Evolutionary conservation across 108 stramenopile species (phyloP), one percentile per base, ranked within the genome.

Genomic region (Cylindrotheca closterium): DNA sequence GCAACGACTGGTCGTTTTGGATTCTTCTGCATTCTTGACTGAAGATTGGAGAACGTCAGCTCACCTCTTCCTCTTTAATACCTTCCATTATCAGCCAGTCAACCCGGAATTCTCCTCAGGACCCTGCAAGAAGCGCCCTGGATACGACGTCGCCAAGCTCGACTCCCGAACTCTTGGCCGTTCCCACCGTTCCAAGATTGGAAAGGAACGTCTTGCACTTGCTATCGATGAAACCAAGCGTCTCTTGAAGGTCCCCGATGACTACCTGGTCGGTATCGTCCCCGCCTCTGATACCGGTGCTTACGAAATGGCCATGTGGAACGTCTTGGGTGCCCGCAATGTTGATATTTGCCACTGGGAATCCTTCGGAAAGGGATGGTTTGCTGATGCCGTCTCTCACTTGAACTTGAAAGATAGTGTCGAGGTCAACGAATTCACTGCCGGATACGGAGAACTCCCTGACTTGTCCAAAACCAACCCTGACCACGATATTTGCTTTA

Each of bases 261-360:
- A 92, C 68, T 99, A 97, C 82, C 82, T 84, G 32, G 75, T 96
- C 19, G 96, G 95, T 30, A 96, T 98, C 67, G 99, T 99, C 51
- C 98, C 99, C 51, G 99, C 96, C 51, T 96, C 96, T 18, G 99
- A 99, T 65, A 99, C 99, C 26, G 99, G 99, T 23, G 99, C 99
- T 23, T 98, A 95, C 74, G 99, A 99, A 87, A 99, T 99, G 99
- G 99, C 99, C 70, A 99, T 99, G 99, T 99, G 99, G 99, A 95
- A 85, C 76, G 92, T 99, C 82, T 83, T 99, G 30, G 99, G 99
- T 25, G 81, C 67, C 18, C 70, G 86, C 18, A 96, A 98, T 66
- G 85, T 99, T 47, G 99, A 99, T 73, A 72, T 95, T 57, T 96
- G 93, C 77, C 90, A 98, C 77, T 99, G 98, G 98, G 99, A 99